Evolutionary conservation across 495 filamentous ascomycete genomes (phyloP).

Genomic region (Daldinia decipiens): DNA sequence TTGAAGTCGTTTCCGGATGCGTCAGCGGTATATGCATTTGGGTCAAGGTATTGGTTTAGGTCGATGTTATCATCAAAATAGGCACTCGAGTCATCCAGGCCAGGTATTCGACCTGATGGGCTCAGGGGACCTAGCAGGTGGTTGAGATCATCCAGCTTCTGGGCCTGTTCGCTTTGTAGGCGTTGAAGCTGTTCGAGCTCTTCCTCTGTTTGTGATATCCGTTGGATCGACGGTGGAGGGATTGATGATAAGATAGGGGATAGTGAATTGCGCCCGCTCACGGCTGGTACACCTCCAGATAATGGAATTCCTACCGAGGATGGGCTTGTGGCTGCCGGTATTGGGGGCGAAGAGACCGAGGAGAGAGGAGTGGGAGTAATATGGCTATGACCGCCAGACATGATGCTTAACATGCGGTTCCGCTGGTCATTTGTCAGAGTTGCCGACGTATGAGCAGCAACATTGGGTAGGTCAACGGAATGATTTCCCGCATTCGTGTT

Average conservation of each 20-base stretch:
- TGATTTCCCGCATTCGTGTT: constrained; percentile 70
- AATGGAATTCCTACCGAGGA: constrained; percentile 42
- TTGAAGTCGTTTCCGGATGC: constrained; percentile 51
- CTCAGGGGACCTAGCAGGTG: constrained; percentile 78
- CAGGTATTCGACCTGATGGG: constrained; percentile 82
- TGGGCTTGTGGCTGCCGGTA: constrained; percentile 28
- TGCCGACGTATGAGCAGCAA: constrained; percentile 74
- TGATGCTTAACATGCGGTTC: constrained; percentile 80
- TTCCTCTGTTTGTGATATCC: constrained; percentile 70
- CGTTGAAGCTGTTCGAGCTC: constrained; percentile 79
- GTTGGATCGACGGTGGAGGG: constrained; percentile 63
- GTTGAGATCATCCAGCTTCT: constrained; percentile 75
- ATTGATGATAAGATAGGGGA: constrained; percentile 67
- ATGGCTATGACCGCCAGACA: constrained; percentile 61
- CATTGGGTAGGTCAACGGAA: constrained; percentile 75
- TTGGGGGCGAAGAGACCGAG: constrained; percentile 36
- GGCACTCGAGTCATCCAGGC: constrained; percentile 63
- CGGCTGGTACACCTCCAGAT: constrained; percentile 48
- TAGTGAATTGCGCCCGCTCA: constrained; percentile 51
- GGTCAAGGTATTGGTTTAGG: constrained; percentile 75
- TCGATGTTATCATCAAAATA: constrained; percentile 65
- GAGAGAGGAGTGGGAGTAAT: constrained; percentile 41
- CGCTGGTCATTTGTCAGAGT: constrained; percentile 82
- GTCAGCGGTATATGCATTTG: constrained; percentile 64
- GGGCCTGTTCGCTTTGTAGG: constrained; percentile 76